Evolutionary conservation across 768 basidiomycete species (phyloP).

Genomic region (Pisolithus albus): DNA sequence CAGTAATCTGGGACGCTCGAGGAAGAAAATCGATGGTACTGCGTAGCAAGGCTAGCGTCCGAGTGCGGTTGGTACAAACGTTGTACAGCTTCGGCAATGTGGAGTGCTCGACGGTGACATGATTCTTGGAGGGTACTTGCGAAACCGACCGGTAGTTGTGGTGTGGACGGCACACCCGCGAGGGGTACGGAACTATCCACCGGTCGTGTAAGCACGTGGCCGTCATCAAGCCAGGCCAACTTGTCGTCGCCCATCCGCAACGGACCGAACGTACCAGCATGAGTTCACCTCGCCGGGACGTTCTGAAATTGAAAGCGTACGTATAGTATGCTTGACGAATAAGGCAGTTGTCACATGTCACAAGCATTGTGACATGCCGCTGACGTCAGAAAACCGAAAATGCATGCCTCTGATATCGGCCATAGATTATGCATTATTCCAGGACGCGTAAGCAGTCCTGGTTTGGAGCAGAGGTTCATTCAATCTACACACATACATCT

Average conservation of each 20-base stretch:
- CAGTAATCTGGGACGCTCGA: slow-evolving; percentile 30
- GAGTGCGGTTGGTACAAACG: slow-evolving; percentile 9
- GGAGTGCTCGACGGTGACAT: not conserved
- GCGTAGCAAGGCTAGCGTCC: slow-evolving; percentile 43
- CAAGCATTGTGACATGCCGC: too few relatives aligned
- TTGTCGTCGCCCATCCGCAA: not conserved
- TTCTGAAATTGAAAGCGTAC: too few relatives aligned
- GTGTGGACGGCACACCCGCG: not conserved
- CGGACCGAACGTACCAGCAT: not conserved
- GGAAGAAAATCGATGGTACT: slow-evolving; percentile 43
- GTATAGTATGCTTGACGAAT: too few relatives aligned
- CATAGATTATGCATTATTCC: too few relatives aligned
- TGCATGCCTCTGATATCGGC: too few relatives aligned
- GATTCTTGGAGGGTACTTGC: not conserved
- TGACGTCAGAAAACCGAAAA: too few relatives aligned
- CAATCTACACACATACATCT: too few relatives aligned
- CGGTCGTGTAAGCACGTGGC: not conserved
- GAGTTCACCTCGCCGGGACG: too few relatives aligned
- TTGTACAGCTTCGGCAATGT: not conserved
- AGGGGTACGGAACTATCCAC: not conserved
- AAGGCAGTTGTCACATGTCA: too few relatives aligned
- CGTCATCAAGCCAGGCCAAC: too few relatives aligned
- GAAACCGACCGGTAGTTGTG: not conserved
- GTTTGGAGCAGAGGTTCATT: too few relatives aligned
- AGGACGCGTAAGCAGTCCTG: too few relatives aligned